A percentile compares a stretch with the other conserved stretches of the same genome.
These are phyloP conservation scores for Lignosus rhinocerotis DNA, from an alignment of 1,284 basidiomycete genomes.

Conservation along the genomic window DNA sequence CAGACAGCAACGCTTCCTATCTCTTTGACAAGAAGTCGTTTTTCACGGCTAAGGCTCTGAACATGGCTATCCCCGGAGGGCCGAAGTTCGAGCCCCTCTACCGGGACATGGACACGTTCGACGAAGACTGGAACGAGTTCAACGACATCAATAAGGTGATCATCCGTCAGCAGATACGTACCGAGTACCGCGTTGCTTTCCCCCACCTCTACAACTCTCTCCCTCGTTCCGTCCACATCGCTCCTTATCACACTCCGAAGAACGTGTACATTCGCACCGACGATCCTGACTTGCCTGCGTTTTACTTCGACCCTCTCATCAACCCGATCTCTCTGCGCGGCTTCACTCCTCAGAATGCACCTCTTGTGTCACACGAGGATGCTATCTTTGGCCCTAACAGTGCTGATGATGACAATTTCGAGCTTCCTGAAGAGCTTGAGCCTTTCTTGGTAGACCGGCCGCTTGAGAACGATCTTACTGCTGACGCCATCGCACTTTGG, in stretches of 20 bases:
- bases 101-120: slow-evolving; percentile 95
- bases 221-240: slow-evolving; percentile 92
- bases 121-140: slow-evolving; percentile 99
- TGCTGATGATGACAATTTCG: slow-evolving; percentile 87
- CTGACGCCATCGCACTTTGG: slow-evolving; percentile 97
- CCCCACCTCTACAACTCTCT: slow-evolving; percentile 99
- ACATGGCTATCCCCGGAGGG: slow-evolving; percentile 98
- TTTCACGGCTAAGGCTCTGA: slow-evolving; percentile 97
- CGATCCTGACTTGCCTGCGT: slow-evolving; percentile 98
- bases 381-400: slow-evolving; percentile 85
- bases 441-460: slow-evolving; percentile 86
- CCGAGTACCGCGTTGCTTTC: slow-evolving; percentile 99
- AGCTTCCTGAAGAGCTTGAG: slow-evolving; percentile 78
- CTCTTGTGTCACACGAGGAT: slow-evolving; percentile 88
- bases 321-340: slow-evolving; percentile 94
- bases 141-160: slow-evolving; percentile 99
- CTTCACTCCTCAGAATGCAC: slow-evolving; percentile 79
- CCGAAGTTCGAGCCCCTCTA: slow-evolving; percentile 96
- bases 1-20: slow-evolving; percentile 88
- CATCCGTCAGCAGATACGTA: slow-evolving; percentile 97
- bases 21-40: slow-evolving; percentile 98
- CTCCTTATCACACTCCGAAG: slow-evolving; percentile 92
- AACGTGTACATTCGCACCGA: slow-evolving; percentile 99
- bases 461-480: slow-evolving; percentile 89
- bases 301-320: slow-evolving; percentile 99